Base-by-base conservation (phyloP, 1,284 basidiomycete genomes). In the Pseudozyma thailandica region DNA sequence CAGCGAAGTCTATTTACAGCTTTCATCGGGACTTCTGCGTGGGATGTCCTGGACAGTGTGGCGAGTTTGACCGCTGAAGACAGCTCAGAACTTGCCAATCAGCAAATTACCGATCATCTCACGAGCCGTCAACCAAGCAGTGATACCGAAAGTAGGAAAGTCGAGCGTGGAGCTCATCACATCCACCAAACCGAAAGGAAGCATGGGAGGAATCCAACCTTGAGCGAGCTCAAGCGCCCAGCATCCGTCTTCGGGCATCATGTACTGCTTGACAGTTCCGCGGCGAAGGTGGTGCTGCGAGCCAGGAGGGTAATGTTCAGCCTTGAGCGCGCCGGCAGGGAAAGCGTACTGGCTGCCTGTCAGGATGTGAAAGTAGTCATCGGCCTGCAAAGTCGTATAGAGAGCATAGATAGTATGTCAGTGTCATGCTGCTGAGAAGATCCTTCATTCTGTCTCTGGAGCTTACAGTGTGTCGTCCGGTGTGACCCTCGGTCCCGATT, bases 321-420 rank as follows among this genome's bases (percentile, higher is more conserved):
- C 90, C 74, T 89, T 88, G 33, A 98, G 85, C 3, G 87, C 87
- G 25, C 93, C 94, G 0, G 95, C 90, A 15, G 72, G 79, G 83
- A 93, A 96, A 1, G 94, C 94, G 88, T 91, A 93, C 84, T 98
- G 92, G 84, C 93, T 92, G 1, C 95, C 96, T 30, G 88, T 85
- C 23, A 98, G 86, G 78, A 98, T 98, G 83, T 96, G 89, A 87
- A 98, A 98, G 84, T 97, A 98, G 84, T 98, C 95, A 79, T 96
- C 93, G 3, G 94, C 94, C 69, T 77, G 49, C 16, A 25, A 30
- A 18, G 3, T 16, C 35, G 33, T 21, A 48, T 20, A 26, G 20
- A 30, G 26, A 2, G 18, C 16, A 26, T 23, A 6, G 15, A 39
- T 13, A n/a, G n/a, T n/a, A n/a, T n/a, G n/a, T n/a, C n/a, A n/a